Percentiles rank a stretch among this genome's conserved stretches.
phyloP scores from a whole-genome alignment of 257 asterid species.

The Echites panduratus region DNA sequence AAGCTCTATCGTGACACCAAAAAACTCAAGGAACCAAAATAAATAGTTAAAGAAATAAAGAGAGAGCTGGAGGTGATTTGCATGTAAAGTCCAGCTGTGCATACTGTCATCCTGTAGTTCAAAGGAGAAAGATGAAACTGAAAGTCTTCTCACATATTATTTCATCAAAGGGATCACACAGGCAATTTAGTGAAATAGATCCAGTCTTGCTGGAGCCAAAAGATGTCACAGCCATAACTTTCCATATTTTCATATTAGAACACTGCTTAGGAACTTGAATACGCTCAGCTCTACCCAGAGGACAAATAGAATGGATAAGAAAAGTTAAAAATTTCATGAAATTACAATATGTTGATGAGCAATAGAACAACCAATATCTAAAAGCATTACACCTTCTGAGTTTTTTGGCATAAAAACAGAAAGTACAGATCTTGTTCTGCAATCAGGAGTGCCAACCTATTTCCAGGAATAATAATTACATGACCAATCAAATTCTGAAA shows the following conservation, averaged over 20 bases:
- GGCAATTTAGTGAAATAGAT: not conserved
- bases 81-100: slow-evolving; percentile 65
- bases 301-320: not conserved
- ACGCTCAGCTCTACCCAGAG: not conserved
- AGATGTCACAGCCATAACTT: not conserved
- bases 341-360: slow-evolving; percentile 68
- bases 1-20: no score
- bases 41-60: not conserved
- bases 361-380: slow-evolving; percentile 66
- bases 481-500: not conserved
- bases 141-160: not conserved
- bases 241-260: not conserved
- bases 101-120: slow-evolving; percentile 59
- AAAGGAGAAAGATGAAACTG: not conserved
- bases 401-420: slow-evolving; percentile 43
- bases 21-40: not conserved
- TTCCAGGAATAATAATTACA: not conserved
- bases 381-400: slow-evolving; percentile 37
- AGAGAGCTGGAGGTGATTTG: not conserved
- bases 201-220: not conserved
- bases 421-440: slow-evolving; percentile 46
- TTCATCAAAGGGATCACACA: slow-evolving; percentile 2
- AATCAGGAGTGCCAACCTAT: slow-evolving; percentile 48
- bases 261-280: not conserved
- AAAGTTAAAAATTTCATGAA: not conserved